A percentile compares a stretch with the other conserved stretches of the same genome.
These are phyloP conservation scores for Pyropia yezoensis DNA, from an alignment of 23 red algal genomes.

Conservation along the genomic window DNA sequence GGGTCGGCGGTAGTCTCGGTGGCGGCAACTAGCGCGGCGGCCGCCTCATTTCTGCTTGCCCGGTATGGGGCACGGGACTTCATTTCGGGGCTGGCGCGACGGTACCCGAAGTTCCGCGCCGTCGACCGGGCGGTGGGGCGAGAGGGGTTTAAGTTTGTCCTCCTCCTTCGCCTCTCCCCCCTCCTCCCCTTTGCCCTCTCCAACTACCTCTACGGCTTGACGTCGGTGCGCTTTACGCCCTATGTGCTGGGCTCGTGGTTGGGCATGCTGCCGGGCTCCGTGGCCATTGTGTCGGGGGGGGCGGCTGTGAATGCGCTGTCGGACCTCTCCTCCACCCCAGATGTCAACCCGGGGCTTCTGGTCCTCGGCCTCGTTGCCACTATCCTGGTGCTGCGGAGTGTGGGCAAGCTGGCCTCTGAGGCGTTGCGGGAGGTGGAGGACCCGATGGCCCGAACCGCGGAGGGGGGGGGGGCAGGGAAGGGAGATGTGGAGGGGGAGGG, in stretches of 20 bases:
- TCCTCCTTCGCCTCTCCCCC: conserved; percentile 84
- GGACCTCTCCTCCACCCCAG: conserved; percentile 7
- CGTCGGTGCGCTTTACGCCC: conserved; percentile 44
- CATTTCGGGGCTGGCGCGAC: conserved; percentile 22
- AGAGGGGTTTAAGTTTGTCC: conserved; percentile 83
- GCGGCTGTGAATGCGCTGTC: conserved; percentile 48
- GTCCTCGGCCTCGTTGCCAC: conserved; percentile 41
- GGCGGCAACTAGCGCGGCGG: conserved; percentile 70
- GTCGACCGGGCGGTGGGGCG: conserved; percentile 75
- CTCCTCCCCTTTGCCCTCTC: conserved; percentile 79
- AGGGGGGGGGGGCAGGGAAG: neutral
- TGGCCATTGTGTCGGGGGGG: conserved; percentile 76
- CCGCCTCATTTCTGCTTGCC: conserved; percentile 71
- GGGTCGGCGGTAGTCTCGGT: conserved; percentile 51
- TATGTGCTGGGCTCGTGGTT: conserved; percentile 73
- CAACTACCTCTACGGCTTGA: conserved; percentile 98
- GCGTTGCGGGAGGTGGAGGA: conserved; percentile 31
- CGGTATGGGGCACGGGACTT: conserved; percentile 65
- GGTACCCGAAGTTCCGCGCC: conserved; percentile 58
- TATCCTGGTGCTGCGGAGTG: conserved; percentile 21
- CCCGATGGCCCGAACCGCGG: too few relatives aligned
- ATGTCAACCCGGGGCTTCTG: conserved; percentile 40
- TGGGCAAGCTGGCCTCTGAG: conserved; percentile 37
- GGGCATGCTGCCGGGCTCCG: conserved; percentile 95
- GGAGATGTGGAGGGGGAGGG: too few relatives aligned